These are phyloP conservation scores for Pyronema domesticum DNA, from an alignment of 495 filamentous ascomycete species.

Conservation along the genomic window DNA sequence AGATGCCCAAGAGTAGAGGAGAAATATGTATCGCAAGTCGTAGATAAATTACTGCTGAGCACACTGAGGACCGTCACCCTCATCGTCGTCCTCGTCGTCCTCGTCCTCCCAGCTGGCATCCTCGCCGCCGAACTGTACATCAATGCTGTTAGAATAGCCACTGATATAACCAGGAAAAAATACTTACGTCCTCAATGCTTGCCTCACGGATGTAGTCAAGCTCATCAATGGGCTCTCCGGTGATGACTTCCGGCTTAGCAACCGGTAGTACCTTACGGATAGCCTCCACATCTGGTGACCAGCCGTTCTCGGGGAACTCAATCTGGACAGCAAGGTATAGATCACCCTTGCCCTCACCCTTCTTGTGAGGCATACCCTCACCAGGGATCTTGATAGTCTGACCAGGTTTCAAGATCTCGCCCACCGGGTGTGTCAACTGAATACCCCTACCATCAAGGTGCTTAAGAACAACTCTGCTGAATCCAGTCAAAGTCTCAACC, in stretches of 20 bases:
- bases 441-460: slow-evolving; percentile 92
- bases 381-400: slow-evolving; percentile 69
- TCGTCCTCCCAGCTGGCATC: slow-evolving; percentile 46
- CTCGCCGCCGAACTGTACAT: slow-evolving; percentile 37
- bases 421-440: slow-evolving; percentile 51
- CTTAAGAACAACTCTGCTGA: slow-evolving; percentile 75
- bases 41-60: slow-evolving; percentile 52
- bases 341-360: slow-evolving; percentile 65
- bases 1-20: not conserved
- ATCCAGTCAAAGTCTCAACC: slow-evolving; percentile 70
- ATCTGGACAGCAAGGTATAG: slow-evolving; percentile 74
- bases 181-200: slow-evolving; percentile 56
- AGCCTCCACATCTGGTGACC: slow-evolving; percentile 50
- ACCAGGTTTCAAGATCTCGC: slow-evolving; percentile 57
- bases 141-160: slow-evolving; percentile 17
- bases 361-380: slow-evolving; percentile 89
- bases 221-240: slow-evolving; percentile 61
- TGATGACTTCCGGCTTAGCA: slow-evolving; percentile 30
- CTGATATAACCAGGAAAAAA: not conserved
- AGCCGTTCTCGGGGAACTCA: slow-evolving; percentile 72
- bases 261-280: slow-evolving; percentile 59
- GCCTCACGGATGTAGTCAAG: slow-evolving; percentile 69
- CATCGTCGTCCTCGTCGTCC: slow-evolving; percentile 66
- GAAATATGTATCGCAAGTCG: not conserved
- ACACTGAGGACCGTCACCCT: slow-evolving; percentile 46